These are phyloP conservation scores for Polyporus tsugae DNA, from an alignment of 1,284 basidiomycete genomes.

Conservation along the genomic window DNA sequence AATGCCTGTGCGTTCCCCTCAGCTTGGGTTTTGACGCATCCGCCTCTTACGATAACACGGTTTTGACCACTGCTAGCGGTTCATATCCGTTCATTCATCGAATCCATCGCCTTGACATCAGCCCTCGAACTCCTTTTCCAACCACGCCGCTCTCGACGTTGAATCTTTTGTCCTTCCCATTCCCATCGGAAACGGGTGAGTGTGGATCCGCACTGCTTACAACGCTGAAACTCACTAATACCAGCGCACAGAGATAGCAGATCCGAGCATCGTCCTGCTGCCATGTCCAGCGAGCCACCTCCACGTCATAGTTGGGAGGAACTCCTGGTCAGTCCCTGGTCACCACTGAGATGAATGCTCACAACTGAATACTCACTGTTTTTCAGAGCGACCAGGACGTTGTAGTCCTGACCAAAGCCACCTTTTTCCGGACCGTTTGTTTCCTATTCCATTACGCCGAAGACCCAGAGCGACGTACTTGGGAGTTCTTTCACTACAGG, in stretches of 20 bases:
- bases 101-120: background rate
- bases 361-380: background rate
- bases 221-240: background rate
- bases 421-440: background rate
- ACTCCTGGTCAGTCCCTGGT: background rate
- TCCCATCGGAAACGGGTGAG: background rate
- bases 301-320: background rate
- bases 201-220: background rate
- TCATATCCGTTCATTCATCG: too few species aligned
- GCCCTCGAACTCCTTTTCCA: too few species aligned
- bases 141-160: background rate
- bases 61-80: too few species aligned
- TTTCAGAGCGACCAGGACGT: background rate
- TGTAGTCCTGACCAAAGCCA: background rate
- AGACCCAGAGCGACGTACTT: background rate
- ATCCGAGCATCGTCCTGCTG: background rate
- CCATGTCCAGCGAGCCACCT: background rate
- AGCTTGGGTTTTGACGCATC: too few species aligned
- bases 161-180: background rate
- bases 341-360: background rate
- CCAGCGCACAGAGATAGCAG: background rate
- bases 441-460: background rate
- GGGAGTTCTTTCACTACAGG: conserved; percentile 2
- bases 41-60: too few species aligned
- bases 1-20: background rate